These are phyloP conservation scores for Stramenopiles sp. DNA, from an alignment of 352 stramenopile species.

Conservation along the genomic window DNA sequence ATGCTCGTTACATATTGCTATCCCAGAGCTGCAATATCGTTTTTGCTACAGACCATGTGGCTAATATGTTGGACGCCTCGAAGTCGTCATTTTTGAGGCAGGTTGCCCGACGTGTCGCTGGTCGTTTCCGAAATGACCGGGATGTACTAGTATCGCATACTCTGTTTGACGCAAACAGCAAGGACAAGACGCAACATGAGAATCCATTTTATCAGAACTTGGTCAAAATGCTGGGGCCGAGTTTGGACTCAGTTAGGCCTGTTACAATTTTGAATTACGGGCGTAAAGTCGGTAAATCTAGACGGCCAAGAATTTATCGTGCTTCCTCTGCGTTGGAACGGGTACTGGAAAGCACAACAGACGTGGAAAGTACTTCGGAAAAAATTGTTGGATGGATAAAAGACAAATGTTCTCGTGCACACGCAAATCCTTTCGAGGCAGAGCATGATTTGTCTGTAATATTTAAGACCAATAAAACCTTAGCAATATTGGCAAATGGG, in stretches of 20 bases:
- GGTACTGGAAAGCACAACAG: not conserved
- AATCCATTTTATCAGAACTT: not conserved
- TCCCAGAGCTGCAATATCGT: not conserved
- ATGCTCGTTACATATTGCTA: not conserved
- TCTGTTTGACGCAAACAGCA: not conserved
- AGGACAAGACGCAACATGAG: not conserved
- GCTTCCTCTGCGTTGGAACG: too few relatives aligned
- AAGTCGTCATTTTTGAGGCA: not conserved
- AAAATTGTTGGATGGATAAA: not conserved
- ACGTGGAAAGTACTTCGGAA: not conserved
- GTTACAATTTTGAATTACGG: not conserved
- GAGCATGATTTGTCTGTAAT: conserved; percentile 5
- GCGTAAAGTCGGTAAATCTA: too few relatives aligned
- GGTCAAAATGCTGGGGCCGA: not conserved
- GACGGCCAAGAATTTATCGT: too few relatives aligned
- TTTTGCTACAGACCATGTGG: not conserved
- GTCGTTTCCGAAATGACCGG: not conserved
- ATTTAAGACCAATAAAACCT: conserved; percentile 12
- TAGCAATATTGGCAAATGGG: not conserved
- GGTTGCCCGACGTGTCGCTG: not conserved
- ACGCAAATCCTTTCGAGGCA: not conserved
- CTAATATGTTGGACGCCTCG: not conserved
- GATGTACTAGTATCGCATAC: not conserved
- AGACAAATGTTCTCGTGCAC: not conserved
- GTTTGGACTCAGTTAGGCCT: not conserved